Evolutionary conservation across 1,284 basidiomycete genomes (phyloP).

Genomic region (Neonothopanus nambi): DNA sequence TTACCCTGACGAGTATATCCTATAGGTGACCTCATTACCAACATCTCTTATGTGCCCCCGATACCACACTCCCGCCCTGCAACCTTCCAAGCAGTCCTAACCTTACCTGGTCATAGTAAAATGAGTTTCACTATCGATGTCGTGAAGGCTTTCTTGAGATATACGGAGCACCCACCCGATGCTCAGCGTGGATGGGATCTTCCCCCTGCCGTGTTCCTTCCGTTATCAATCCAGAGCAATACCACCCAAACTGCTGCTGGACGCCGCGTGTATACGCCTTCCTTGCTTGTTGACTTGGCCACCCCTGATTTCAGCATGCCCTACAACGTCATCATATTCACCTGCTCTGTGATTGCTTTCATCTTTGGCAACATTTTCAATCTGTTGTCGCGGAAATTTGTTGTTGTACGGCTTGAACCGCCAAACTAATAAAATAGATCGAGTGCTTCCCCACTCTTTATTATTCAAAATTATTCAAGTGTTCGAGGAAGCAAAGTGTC

Average conservation of each 20-base stretch:
- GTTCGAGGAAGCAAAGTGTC: too few species aligned
- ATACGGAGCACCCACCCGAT: constrained; percentile 95
- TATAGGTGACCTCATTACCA: constrained; percentile 58
- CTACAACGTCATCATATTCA: constrained; percentile 98
- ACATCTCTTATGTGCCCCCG: constrained; percentile 68
- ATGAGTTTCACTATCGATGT: constrained; percentile 75
- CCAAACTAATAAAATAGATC: not conserved
- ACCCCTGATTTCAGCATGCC: constrained; percentile 99
- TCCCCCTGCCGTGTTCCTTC: constrained; percentile 76
- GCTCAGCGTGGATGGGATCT: constrained; percentile 95
- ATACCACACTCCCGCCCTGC: constrained; percentile 73
- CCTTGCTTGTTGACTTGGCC: constrained; percentile 86
- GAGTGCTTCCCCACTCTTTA: too few species aligned
- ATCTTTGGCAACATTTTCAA: constrained; percentile 95
- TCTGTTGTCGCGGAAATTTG: constrained; percentile 78
- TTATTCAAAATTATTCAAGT: too few species aligned
- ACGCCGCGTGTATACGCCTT: constrained; percentile 73
- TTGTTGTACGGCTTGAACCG: constrained; percentile 45
- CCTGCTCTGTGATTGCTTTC: constrained; percentile 86
- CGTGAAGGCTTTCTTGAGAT: constrained; percentile 85
- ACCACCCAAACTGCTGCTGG: constrained; percentile 12
- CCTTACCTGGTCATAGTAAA: constrained; percentile 66
- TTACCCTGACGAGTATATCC: constrained; percentile 12
- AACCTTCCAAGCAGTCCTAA: constrained; percentile 72
- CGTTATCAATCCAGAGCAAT: constrained; percentile 31